Evolutionary conservation across 768 basidiomycete species (phyloP).

Genomic region (Hygrophorus russula): DNA sequence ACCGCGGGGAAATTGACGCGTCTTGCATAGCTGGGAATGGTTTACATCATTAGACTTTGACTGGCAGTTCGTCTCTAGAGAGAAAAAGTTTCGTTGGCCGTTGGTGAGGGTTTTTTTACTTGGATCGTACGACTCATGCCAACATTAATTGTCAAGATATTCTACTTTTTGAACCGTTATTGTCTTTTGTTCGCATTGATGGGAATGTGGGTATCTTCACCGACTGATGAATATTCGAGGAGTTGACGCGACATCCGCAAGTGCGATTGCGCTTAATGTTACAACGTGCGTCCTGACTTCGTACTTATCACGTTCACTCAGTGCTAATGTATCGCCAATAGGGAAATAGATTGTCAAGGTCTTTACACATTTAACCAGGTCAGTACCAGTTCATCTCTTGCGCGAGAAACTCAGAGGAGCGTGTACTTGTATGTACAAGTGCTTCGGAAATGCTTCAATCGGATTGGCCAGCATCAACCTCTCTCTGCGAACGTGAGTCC

Average conservation of each 20-base stretch:
- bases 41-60: constrained; percentile 51
- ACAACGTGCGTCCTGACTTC: constrained; percentile 22
- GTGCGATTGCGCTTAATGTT: constrained; percentile 48
- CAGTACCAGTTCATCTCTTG: constrained; percentile 5
- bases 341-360: constrained; percentile 50
- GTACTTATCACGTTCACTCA: constrained; percentile 1
- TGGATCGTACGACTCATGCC: background rate
- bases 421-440: constrained; percentile 13
- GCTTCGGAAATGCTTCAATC: constrained; percentile 53
- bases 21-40: constrained; percentile 44
- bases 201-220: constrained; percentile 44
- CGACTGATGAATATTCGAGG: constrained; percentile 4
- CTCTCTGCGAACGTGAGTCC: constrained; percentile 50
- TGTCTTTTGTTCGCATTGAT: constrained; percentile 51
- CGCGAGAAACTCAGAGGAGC: constrained; percentile 2
- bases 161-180: constrained; percentile 65
- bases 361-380: constrained; percentile 61
- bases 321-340: constrained; percentile 11
- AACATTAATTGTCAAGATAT: constrained; percentile 26
- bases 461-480: constrained; percentile 66
- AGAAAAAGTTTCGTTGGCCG: constrained; percentile 54
- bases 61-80: constrained; percentile 47
- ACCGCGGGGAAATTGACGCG: background rate
- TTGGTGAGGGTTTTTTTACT: constrained; percentile 29
- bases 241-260: constrained; percentile 13